Conservation (phyloP, 106 monocot genomes). For the Apostasia ramifera region DNA sequence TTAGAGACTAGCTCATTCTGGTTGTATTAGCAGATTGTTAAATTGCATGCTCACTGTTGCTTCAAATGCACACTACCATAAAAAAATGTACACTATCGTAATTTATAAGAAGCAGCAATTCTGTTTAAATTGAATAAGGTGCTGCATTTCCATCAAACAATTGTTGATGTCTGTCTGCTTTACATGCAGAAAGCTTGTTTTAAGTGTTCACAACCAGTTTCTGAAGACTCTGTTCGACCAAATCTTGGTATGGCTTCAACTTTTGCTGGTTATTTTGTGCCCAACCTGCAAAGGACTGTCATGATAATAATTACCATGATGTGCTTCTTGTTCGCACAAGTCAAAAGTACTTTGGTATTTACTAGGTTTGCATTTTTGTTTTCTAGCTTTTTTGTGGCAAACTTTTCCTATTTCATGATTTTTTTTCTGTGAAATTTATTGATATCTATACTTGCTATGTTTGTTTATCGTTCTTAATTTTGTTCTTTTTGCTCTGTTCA, state of each 20-base stretch:
- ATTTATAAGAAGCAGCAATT: too few species aligned
- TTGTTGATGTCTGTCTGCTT: not conserved
- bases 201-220: slow-evolving; percentile 58
- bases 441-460: not conserved
- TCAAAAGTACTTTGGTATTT: not conserved
- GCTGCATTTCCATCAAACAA: not conserved
- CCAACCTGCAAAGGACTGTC: not conserved
- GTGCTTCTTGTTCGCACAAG: not conserved
- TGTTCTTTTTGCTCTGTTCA: too few species aligned
- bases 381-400: not conserved
- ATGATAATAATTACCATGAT: not conserved
- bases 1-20: too few species aligned
- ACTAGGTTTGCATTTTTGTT: not conserved
- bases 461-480: too few species aligned
- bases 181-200: slow-evolving; percentile 70
- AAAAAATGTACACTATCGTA: too few species aligned
- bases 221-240: slow-evolving; percentile 59
- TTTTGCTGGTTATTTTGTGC: not conserved
- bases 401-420: not conserved
- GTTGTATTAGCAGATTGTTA: too few species aligned
- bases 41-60: too few species aligned
- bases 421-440: not conserved
- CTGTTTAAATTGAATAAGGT: too few species aligned
- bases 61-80: too few species aligned
- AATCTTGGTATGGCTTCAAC: slow-evolving; percentile 54